These are phyloP conservation scores for Cercospora zeina DNA, from an alignment of 2,329 filamentous ascomycete species.

Conservation along the genomic window DNA sequence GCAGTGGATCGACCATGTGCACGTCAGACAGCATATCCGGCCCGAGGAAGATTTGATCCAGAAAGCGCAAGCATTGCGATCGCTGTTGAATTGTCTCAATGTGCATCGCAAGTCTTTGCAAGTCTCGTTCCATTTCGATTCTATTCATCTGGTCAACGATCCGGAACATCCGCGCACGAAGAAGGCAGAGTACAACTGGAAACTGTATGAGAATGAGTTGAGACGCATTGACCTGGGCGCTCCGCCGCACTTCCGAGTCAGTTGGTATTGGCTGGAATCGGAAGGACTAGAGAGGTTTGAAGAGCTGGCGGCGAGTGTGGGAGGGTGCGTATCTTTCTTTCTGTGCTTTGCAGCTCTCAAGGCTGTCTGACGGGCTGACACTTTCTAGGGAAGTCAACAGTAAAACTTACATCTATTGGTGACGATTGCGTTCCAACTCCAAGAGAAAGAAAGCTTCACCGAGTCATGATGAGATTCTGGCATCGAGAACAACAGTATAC, in stretches of 20 bases:
- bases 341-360: background rate
- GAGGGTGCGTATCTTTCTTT: conserved; percentile 14
- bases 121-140: conserved; percentile 22
- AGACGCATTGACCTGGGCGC: conserved; percentile 6
- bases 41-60: conserved; percentile 21
- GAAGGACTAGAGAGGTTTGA: conserved; percentile 19
- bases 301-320: conserved; percentile 16
- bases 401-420: conserved; percentile 14
- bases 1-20: conserved; percentile 20
- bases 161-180: conserved; percentile 10
- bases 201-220: conserved; percentile 18
- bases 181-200: conserved; percentile 17
- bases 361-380: background rate
- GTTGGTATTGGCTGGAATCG: conserved; percentile 18
- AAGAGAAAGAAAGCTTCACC: background rate
- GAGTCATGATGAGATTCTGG: background rate
- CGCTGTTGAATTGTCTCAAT: conserved; percentile 17
- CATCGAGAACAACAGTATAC: background rate
- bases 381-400: conserved; percentile 6
- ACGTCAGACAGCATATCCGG: conserved; percentile 22
- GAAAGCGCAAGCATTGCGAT: conserved; percentile 17
- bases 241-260: conserved; percentile 16
- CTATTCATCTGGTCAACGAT: conserved; percentile 21
- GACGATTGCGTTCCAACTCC: background rate
- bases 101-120: conserved; percentile 15